These are phyloP conservation scores for Pilaira anomala DNA, from an alignment of 192 early-diverging fungal genomes.

Conservation along the genomic window DNA sequence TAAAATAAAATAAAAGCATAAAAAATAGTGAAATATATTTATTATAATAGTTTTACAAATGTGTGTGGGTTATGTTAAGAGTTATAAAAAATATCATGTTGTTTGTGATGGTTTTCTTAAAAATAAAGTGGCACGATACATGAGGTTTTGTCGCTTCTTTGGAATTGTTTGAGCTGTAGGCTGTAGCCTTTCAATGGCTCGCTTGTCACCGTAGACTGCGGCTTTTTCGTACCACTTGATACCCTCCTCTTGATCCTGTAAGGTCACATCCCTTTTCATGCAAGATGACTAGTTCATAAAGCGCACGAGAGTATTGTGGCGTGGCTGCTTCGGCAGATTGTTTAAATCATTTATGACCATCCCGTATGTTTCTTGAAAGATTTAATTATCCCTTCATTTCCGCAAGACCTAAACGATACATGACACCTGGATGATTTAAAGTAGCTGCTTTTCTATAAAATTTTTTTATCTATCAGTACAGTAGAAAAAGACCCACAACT, in stretches of 20 bases:
- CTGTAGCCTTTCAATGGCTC: constrained; percentile 46
- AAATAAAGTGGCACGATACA: too few relatives aligned
- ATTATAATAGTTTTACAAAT: too few relatives aligned
- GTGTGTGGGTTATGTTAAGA: too few relatives aligned
- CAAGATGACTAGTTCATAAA: constrained; percentile 56
- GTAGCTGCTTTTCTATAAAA: constrained; percentile 37
- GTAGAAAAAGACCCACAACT: neutral
- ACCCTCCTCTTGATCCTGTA: constrained; percentile 44
- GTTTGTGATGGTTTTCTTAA: too few relatives aligned
- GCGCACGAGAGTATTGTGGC: constrained; percentile 55
- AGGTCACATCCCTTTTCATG: constrained; percentile 51
- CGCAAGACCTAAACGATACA: constrained; percentile 52
- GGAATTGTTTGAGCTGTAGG: too few relatives aligned
- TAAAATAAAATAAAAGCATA: too few relatives aligned
- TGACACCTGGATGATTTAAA: constrained; percentile 55
- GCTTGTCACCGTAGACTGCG: constrained; percentile 52
- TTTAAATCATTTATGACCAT: constrained; percentile 62
- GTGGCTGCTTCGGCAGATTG: constrained; percentile 56
- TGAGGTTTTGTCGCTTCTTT: too few relatives aligned
- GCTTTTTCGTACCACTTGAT: constrained; percentile 62
- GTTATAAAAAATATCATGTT: too few relatives aligned
- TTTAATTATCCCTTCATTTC: constrained; percentile 50
- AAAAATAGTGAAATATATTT: too few relatives aligned
- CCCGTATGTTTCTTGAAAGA: constrained; percentile 47
- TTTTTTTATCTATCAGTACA: too few relatives aligned